Evolutionary conservation across 192 early-diverging fungal species (phyloP), one percentile per base, ranked within the genome.

Genomic region (Linnemannia zychae): DNA sequence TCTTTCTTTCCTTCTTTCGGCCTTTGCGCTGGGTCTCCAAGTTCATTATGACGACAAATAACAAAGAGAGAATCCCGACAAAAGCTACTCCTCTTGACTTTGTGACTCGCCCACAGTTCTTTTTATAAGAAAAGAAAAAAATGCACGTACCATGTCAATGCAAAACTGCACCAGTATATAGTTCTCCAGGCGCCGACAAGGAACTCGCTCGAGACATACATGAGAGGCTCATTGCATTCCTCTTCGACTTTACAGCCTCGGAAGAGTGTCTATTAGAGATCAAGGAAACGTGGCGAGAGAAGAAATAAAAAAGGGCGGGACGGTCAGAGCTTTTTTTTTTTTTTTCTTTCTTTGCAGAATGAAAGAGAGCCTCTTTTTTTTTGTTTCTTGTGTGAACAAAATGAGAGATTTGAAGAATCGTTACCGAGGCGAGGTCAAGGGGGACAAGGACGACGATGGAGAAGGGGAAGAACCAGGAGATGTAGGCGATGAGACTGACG

Each of bases 381-480:
- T 34, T 70, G 20, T n/a, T 5, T n/a, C n/a, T 53, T 71, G 48
- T 28, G 72, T 72, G 68, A 28, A 31, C 17, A 67, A 15, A 36
- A 82, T 7, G 37, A 57, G 48, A 48, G 65, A 28, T 38, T 37
- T 31, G n/a, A 77, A 18, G 15, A 52, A 33, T 49, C 12, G 77
- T 90, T 86, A 91, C 91, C 76, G 95, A 96, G 60, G 95, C 93
- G 34, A 98, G 90, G 88, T 98, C 98, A 52, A 99, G 89, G 3
- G 97, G 97, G 50, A 99, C 89, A 31, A 99, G 92, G 37, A 99
- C 87, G 17, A 97, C 92, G 73, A 98, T 96, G 78, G 96, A 93
- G 89, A 99, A 97, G 13, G 98, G 96, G 75, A 97, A 93, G 80
- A 95, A 95, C 95, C 96, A 98, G 53, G 95, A 94, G 67, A 96